Evolutionary conservation across 345 rosid genomes (phyloP), one percentile per base, ranked within the genome.

Genomic region (Atalantia buxifolia): DNA sequence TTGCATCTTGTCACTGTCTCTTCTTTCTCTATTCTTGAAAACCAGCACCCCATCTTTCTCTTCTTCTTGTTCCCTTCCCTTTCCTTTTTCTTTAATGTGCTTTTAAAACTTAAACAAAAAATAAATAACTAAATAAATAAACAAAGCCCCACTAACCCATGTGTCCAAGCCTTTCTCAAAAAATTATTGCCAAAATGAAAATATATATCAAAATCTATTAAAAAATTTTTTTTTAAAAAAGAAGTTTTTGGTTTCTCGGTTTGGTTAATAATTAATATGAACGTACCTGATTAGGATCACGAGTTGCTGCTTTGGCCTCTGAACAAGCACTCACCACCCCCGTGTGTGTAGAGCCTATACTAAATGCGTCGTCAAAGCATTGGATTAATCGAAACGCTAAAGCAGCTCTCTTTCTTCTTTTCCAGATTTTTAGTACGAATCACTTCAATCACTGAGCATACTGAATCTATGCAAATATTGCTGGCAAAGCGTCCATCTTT

Each of bases 1-100:
- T 90, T 93, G 84, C 97, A 96, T 57, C 97, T 89, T 5, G 97
- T 88, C 79, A 95, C 99, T 60, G 86, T 89, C 76, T 93, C 99
- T 76, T 92, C 92, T 59, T 95, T 88, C 55, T 92, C 94, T 57
- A 94, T 81, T 48, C 89, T 89, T 22, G 99, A 95, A 77, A 84
- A 89, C 80, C 96, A 93, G 72, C 96, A 91, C 59, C 98, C 99
- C 99, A 95, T 95, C 72, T 63, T 38, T n/a, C 64, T 27, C 69
- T 65, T 16, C 13, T 56, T 12, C 75, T 71, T 18, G 61, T 30
- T 12, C 73, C 30, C 10, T 48, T 1, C 10, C 50, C 5, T 1
- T 40, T 40, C 36, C 36, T 42, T 42, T 9, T 40, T 40, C 12
- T 25, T 9, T 10, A 30, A 60, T 24, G 5, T 60, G 65, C 22